phyloP scores from a whole-genome alignment of 2,329 filamentous ascomycete species.

The Fusarium nygamai region DNA sequence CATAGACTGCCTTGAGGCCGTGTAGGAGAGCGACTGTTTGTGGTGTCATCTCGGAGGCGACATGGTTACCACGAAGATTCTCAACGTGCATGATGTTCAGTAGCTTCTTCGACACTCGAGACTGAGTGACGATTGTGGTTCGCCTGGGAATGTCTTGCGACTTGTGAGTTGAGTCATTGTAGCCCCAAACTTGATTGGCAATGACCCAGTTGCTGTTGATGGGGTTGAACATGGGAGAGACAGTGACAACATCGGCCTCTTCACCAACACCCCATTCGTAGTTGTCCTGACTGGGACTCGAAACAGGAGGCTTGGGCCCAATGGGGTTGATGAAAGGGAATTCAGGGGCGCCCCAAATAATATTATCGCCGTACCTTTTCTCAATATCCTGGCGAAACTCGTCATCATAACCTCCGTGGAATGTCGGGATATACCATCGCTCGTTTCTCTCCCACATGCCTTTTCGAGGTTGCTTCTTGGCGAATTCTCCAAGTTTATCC shows the following conservation, averaged over 20 bases:
- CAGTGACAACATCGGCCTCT: conserved; percentile 77
- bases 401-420: conserved; percentile 73
- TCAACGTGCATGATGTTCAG: conserved; percentile 82
- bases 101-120: conserved; percentile 75
- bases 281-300: conserved; percentile 68
- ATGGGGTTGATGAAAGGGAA: conserved; percentile 69
- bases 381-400: conserved; percentile 74
- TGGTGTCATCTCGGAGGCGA: conserved; percentile 83
- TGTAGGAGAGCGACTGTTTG: conserved; percentile 79
- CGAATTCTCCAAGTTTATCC: conserved; percentile 70
- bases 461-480: conserved; percentile 73
- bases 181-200: conserved; percentile 74
- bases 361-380: conserved; percentile 57
- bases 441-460: conserved; percentile 79
- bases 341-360: conserved; percentile 73
- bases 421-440: conserved; percentile 76
- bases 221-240: conserved; percentile 83
- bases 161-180: conserved; percentile 60
- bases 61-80: conserved; percentile 76
- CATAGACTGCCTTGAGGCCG: conserved; percentile 81
- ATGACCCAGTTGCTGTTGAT: conserved; percentile 78
- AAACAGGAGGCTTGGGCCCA: conserved; percentile 70
- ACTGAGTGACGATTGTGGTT: conserved; percentile 81
- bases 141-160: conserved; percentile 72
- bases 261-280: conserved; percentile 82